Evolutionary conservation across 2,329 filamentous ascomycete species (phyloP).

Genomic region (Claviceps pusilla): DNA sequence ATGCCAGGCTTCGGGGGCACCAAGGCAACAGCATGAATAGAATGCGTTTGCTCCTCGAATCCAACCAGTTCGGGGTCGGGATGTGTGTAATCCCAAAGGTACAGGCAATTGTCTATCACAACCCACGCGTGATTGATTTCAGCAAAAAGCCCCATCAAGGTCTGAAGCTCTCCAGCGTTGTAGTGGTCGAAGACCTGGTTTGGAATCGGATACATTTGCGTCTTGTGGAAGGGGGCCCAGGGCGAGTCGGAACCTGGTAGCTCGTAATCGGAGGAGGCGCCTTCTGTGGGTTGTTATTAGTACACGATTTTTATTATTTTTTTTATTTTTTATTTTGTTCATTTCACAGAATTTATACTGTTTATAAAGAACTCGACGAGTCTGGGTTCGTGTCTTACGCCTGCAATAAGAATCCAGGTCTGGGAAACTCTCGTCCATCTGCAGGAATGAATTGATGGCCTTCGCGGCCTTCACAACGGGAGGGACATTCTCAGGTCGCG

Average conservation of each 20-base stretch:
- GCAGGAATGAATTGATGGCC: constrained; percentile 67
- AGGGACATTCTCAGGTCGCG: constrained; percentile 35
- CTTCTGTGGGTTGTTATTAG: constrained; percentile 42
- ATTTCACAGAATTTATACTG: too few species aligned
- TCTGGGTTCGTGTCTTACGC: constrained; percentile 42
- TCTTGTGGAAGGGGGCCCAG: constrained; percentile 82
- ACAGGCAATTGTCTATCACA: constrained; percentile 86
- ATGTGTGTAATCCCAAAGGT: constrained; percentile 94
- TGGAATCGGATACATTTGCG: constrained; percentile 76
- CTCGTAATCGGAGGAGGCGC: constrained; percentile 85
- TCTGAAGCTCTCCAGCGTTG: constrained; percentile 72
- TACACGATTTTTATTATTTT: background rate
- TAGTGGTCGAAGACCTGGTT: constrained; percentile 87
- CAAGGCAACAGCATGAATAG: constrained; percentile 81
- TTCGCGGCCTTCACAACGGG: constrained; percentile 67
- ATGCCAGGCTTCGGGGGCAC: constrained; percentile 74
- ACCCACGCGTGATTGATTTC: constrained; percentile 93
- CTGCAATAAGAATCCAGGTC: constrained; percentile 80
- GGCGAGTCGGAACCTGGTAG: constrained; percentile 49
- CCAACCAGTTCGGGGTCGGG: constrained; percentile 84
- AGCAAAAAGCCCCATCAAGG: constrained; percentile 89
- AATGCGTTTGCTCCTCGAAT: constrained; percentile 76
- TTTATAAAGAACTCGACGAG: background rate
- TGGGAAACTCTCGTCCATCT: constrained; percentile 65
- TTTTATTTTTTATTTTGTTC: too few species aligned